phyloP scores from a whole-genome alignment of 2,329 filamentous ascomycete species.

The Trichoderma hamatum region DNA sequence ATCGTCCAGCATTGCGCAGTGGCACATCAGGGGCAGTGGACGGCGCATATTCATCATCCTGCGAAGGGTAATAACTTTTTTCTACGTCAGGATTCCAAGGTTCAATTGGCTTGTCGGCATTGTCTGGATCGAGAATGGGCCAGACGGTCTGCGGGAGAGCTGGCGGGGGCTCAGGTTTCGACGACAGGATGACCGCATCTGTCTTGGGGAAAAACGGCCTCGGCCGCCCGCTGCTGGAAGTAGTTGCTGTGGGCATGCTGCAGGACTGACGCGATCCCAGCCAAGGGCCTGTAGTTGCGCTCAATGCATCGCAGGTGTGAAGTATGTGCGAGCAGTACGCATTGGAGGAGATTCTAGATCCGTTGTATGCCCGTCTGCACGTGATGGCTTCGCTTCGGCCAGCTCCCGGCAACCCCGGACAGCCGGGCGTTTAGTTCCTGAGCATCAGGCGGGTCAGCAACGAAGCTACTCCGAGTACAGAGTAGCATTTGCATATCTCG shows the following conservation, averaged over 20 bases:
- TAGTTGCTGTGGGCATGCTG: background rate
- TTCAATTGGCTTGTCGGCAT: background rate
- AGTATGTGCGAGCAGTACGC: background rate
- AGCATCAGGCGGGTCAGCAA: background rate
- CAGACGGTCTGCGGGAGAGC: conserved; percentile 2
- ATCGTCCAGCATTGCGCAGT: background rate
- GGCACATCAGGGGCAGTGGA: background rate
- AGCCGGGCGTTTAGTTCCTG: background rate
- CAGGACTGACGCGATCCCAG: background rate
- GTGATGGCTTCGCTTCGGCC: background rate
- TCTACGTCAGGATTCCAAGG: background rate
- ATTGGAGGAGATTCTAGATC: background rate
- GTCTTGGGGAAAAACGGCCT: background rate
- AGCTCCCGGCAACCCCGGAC: background rate
- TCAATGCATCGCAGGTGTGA: background rate
- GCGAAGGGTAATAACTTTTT: background rate
- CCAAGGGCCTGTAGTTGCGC: background rate
- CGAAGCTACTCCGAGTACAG: background rate
- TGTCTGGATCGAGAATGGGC: conserved; percentile 5
- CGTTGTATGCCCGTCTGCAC: background rate
- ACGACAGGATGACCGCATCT: background rate
- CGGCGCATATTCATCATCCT: background rate
- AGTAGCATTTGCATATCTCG: background rate
- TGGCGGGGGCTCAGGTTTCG: background rate
- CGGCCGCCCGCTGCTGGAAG: background rate